A percentile compares a stretch with the other conserved stretches of the same genome.
Evolutionary conservation across 139 green algal species (phyloP).

Genomic region (Coelastrella sp.): DNA sequence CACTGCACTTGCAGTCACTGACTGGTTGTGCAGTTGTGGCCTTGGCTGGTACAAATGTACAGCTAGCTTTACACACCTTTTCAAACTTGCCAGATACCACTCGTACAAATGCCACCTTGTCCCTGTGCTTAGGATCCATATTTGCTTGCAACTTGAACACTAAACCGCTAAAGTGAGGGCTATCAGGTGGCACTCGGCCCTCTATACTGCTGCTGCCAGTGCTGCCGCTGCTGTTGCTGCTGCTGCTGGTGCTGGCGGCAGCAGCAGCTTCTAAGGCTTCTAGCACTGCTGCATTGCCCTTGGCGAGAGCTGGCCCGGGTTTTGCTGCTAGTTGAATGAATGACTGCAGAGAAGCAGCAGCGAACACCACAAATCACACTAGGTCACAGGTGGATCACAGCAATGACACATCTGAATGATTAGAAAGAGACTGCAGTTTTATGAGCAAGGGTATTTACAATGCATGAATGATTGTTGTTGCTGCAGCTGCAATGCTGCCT

Average conservation of each 20-base stretch:
- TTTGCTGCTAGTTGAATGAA: constrained; percentile 61
- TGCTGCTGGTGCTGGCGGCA: constrained; percentile 1
- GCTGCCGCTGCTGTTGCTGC: constrained; percentile 6
- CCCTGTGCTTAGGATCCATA: constrained; percentile 85
- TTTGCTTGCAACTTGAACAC: constrained; percentile 89
- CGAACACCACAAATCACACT: background rate
- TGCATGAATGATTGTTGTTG: too few species aligned
- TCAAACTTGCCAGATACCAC: constrained; percentile 42
- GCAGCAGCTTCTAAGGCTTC: background rate
- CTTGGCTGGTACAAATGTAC: background rate
- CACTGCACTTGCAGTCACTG: too few species aligned
- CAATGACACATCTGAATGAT: too few species aligned
- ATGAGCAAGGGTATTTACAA: too few species aligned
- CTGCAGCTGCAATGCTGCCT: too few species aligned
- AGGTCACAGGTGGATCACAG: too few species aligned
- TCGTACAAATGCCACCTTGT: constrained; percentile 64
- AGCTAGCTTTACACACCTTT: background rate
- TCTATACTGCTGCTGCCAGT: constrained; percentile 20
- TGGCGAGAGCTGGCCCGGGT: constrained; percentile 34
- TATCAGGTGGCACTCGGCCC: constrained; percentile 20
- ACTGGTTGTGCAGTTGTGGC: too few species aligned
- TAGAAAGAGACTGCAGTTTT: too few species aligned
- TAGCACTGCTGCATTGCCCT: constrained; percentile 39
- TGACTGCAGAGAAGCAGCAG: constrained; percentile 54
- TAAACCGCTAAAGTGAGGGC: constrained; percentile 51